Base-by-base conservation (phyloP, 768 basidiomycete genomes). In the Tricholoma flavovirens region DNA sequence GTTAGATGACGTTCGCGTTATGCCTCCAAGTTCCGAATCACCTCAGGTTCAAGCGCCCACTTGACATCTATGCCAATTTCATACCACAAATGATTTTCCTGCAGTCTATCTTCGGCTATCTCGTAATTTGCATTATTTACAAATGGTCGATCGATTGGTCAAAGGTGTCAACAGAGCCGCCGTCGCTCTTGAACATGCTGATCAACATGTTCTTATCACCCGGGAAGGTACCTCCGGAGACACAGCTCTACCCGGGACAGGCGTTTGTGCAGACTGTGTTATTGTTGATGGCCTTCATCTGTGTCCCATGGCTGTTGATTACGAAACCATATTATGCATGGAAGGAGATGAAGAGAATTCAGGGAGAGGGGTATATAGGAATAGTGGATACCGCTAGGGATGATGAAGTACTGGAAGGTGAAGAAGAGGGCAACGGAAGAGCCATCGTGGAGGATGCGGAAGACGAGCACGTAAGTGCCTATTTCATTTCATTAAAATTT, bases 61-160 rank as follows among this genome's bases (percentile, higher is more conserved):
- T 85, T 59, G 93, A 93, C 64, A 87, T 99, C 63, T 97, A 86
- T 70, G 88, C 90, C 64, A 97, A 97, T 70, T 98, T 98, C 73
- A 80, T 98, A 56, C 97, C 97, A 30, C 95, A 98, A 71, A 88
- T 99, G 78, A 82, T 98, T 59, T 99, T 99, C 81, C 77, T 99
- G 61, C 90, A 96, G 69, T 94, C 91, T 15, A 97, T 99, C 71
- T 99, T 99, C 66, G 97, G 96, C 52, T 98, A 98, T 70, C 83
- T 98, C 33, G 90, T 90, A 52, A 57, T 96, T 56, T 94, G 91
- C 73, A 97, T 98, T 73, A 69, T 98, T 63, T 94, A 95, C 86
- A 98, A 99, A 69, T 99, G 97, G 97, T 81, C 84, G 24, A 78
- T 93, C 58, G 92, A 99, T 72, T 99, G 97, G 97, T 77, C 83